Percentiles rank a stretch among this genome's conserved stretches.
Evolutionary conservation across 2,329 filamentous ascomycete species (phyloP).

Genomic region (Sporothrix phasma): DNA sequence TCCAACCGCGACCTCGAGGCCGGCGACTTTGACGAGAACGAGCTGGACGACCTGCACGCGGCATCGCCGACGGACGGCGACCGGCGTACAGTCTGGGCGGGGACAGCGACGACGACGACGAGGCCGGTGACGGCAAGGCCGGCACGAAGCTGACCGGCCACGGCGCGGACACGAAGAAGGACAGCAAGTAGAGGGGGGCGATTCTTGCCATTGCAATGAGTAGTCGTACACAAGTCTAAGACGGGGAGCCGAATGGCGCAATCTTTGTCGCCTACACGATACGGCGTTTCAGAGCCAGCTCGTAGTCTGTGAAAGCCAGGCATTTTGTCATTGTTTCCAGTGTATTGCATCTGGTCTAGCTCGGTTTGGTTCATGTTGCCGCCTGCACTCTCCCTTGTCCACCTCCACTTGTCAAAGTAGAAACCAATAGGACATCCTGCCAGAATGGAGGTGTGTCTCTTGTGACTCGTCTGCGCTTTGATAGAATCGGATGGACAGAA

Average conservation of each 20-base stretch:
- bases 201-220: no score
- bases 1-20: conserved; percentile 47
- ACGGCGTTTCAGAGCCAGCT: no score
- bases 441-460: not conserved
- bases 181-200: not conserved
- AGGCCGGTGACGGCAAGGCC: conserved; percentile 17
- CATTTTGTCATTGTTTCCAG: no score
- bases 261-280: no score
- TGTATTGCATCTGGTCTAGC: no score
- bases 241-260: no score
- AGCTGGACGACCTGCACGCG: conserved; percentile 51
- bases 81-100: conserved; percentile 47
- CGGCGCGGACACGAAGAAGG: conserved; percentile 13
- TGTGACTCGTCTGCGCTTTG: no score
- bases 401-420: not conserved
- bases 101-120: conserved; percentile 50
- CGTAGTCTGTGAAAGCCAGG: no score
- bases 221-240: no score
- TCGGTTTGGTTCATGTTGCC: no score
- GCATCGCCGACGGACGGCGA: conserved; percentile 36
- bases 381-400: not conserved
- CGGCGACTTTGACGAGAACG: conserved; percentile 55
- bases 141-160: conserved; percentile 16
- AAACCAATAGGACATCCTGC: not conserved
- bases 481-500: no score